Evolutionary conservation across 805 yeast species (phyloP).

Genomic region (Candida easanensis): DNA sequence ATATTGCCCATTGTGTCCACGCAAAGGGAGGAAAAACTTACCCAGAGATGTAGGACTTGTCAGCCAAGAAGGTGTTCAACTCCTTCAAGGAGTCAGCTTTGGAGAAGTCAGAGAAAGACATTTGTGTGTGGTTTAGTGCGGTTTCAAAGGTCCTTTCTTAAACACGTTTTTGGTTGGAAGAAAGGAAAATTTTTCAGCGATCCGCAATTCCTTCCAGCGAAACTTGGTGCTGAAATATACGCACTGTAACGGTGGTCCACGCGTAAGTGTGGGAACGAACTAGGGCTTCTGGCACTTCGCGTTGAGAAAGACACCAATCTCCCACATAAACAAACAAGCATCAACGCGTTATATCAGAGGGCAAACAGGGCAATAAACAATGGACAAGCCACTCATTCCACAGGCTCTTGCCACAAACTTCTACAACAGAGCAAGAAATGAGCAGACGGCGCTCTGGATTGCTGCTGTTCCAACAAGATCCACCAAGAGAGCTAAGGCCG

Average conservation of each 20-base stretch:
- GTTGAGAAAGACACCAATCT: neutral
- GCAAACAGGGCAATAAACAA: constrained; percentile 1
- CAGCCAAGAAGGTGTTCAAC: constrained; percentile 83
- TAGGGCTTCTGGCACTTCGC: neutral
- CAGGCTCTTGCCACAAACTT: constrained; percentile 82
- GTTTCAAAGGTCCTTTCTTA: neutral
- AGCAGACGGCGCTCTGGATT: constrained; percentile 68
- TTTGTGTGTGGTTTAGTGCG: constrained; percentile 25
- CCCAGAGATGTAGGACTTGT: constrained; percentile 95
- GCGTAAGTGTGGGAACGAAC: neutral
- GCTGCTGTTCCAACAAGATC: constrained; percentile 75
- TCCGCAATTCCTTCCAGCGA: neutral
- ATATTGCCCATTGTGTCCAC: neutral
- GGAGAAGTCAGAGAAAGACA: constrained; percentile 82
- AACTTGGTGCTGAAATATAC: constrained; percentile 2
- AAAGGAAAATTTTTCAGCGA: constrained; percentile 5
- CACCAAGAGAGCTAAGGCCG: constrained; percentile 68
- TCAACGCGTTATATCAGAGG: neutral
- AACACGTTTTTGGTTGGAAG: neutral
- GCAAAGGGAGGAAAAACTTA: constrained; percentile 44
- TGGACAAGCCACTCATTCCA: constrained; percentile 42
- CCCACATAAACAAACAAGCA: neutral
- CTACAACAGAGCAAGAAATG: constrained; percentile 67
- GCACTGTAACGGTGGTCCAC: neutral
- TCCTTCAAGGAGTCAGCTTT: constrained; percentile 69